Conservation (phyloP, 257 asterid genomes). For the Craterostigma plantagineum region DNA sequence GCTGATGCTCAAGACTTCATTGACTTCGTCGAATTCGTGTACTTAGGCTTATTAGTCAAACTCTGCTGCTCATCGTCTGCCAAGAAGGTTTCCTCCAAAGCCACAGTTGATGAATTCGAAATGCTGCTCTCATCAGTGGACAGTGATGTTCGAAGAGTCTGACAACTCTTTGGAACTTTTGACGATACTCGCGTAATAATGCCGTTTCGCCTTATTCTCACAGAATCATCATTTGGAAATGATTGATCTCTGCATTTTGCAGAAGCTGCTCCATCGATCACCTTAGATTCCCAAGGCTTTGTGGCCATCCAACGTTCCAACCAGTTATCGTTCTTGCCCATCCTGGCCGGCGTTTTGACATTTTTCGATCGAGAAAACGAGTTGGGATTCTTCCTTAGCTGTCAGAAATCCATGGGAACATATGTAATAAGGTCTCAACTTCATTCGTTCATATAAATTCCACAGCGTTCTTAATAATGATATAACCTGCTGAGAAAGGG, state of each 20-base stretch:
- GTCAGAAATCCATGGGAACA: conserved; percentile 5
- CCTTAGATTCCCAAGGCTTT: no score
- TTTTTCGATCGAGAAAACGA: conserved; percentile 18
- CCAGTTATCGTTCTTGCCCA: conserved; percentile 9
- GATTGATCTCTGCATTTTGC: no score
- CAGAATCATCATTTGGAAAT: no score
- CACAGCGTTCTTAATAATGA: no score
- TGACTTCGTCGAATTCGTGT: conserved; percentile 50
- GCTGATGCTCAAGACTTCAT: conserved; percentile 27
- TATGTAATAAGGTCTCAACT: no score
- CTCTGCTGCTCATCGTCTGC: no score
- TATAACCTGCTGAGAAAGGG: conserved; percentile 36
- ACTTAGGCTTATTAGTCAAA: conserved; percentile 24
- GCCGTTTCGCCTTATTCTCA: conserved; percentile 1
- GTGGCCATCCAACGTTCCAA: no score
- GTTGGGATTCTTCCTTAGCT: conserved; percentile 17
- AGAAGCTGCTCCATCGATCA: no score
- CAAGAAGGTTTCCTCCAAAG: conserved; percentile 57
- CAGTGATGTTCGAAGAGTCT: conserved; percentile 21
- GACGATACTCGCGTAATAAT: conserved; percentile 16
- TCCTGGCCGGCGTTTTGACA: conserved; percentile 10
- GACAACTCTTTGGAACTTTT: conserved; percentile 29
- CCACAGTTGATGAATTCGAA: not conserved
- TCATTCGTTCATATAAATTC: no score
- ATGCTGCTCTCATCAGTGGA: conserved; percentile 37